phyloP scores from a whole-genome alignment of 2,329 filamentous ascomycete genomes.

The Venturiaceae sp. region DNA sequence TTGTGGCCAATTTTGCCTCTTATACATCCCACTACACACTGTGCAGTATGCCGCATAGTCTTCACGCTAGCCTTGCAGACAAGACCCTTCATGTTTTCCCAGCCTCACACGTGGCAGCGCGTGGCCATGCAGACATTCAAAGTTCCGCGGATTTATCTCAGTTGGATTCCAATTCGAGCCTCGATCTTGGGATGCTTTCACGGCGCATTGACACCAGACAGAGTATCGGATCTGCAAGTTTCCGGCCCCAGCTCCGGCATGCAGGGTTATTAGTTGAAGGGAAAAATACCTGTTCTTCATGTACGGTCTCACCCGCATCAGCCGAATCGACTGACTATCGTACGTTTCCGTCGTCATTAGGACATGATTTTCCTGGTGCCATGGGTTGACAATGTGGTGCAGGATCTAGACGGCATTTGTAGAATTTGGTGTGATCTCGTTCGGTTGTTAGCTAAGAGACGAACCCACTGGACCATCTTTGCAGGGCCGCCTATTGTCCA shows the following conservation, averaged over 20 bases:
- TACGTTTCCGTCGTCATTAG: background rate
- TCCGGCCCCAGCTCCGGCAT: background rate
- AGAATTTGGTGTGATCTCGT: background rate
- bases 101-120: background rate
- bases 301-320: background rate
- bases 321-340: background rate
- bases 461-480: background rate
- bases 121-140: background rate
- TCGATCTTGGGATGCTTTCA: background rate
- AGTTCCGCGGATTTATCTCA: too few species aligned
- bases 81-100: too few species aligned
- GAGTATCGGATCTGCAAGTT: background rate
- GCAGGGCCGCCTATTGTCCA: background rate
- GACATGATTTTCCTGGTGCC: background rate
- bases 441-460: background rate
- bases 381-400: background rate
- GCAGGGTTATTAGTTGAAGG: background rate
- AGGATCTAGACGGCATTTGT: background rate
- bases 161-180: background rate
- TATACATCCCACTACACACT: too few species aligned
- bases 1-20: too few species aligned
- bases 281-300: background rate
- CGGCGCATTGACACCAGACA: background rate
- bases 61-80: too few species aligned
- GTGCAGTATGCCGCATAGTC: too few species aligned